Conservation (phyloP, 2,329 filamentous ascomycete species). For the Aspergillus sp. region DNA sequence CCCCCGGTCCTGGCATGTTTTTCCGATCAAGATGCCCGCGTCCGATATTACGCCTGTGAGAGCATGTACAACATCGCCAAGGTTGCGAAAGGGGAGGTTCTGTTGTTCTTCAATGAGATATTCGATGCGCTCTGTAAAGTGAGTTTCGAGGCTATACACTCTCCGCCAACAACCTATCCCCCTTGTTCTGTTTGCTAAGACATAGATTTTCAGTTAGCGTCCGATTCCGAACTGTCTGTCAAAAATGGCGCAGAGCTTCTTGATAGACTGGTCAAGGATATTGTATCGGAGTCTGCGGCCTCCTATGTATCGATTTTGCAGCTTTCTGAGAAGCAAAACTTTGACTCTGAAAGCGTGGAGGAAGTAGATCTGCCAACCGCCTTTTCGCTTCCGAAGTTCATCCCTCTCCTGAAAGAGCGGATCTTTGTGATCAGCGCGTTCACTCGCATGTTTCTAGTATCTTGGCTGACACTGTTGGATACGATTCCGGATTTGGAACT, state of each 20-base stretch:
- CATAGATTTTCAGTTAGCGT: conserved; percentile 67
- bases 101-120: conserved; percentile 97
- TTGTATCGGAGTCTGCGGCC: conserved; percentile 90
- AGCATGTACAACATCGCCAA: conserved; percentile 99
- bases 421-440: conserved; percentile 95
- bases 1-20: conserved; percentile 97
- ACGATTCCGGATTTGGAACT: conserved; percentile 96
- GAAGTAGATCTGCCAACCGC: conserved; percentile 68
- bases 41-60: conserved; percentile 97
- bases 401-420: conserved; percentile 88
- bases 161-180: not conserved
- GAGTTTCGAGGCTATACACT: conserved; percentile 22
- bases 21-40: conserved; percentile 93
- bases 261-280: conserved; percentile 92
- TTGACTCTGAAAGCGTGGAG: conserved; percentile 40
- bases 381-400: conserved; percentile 87
- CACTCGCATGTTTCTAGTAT: conserved; percentile 90
- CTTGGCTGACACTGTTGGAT: conserved; percentile 92
- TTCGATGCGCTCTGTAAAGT: conserved; percentile 98
- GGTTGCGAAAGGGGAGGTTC: conserved; percentile 94
- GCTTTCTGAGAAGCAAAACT: conserved; percentile 51
- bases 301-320: conserved; percentile 92
- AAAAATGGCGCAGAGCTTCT: conserved; percentile 97
- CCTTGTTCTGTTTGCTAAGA: conserved; percentile 10
- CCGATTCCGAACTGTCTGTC: conserved; percentile 92